A percentile compares a stretch with the other conserved stretches of the same genome.
These are phyloP conservation scores for Microbotryum scabiosae DNA, from an alignment of 1,284 basidiomycete genomes.

Conservation along the genomic window DNA sequence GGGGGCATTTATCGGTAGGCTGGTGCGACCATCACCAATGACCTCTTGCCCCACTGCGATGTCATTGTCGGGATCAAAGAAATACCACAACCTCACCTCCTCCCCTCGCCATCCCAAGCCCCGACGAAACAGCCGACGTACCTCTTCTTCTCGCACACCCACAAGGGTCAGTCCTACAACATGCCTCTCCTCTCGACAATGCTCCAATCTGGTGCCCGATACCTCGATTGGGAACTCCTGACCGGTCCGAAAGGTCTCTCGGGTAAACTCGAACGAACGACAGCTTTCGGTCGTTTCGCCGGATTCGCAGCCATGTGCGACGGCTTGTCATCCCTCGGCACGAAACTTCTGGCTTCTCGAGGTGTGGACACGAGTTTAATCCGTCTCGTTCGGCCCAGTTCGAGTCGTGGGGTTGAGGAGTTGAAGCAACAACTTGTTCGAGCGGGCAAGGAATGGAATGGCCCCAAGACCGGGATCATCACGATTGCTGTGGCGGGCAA, in stretches of 20 bases:
- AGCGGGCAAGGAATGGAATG: constrained; percentile 46
- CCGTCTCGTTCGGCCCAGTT: no score
- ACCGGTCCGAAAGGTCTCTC: constrained; percentile 48
- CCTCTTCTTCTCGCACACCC: constrained; percentile 83
- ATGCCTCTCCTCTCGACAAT: constrained; percentile 66
- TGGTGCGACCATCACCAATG: constrained; percentile 57
- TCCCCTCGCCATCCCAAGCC: constrained; percentile 24
- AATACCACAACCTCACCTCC: constrained; percentile 57
- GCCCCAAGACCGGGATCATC: constrained; percentile 46
- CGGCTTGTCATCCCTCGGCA: constrained; percentile 65
- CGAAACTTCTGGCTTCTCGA: constrained; percentile 58
- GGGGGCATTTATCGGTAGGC: constrained; percentile 48
- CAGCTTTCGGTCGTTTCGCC: constrained; percentile 81
- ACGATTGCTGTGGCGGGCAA: constrained; percentile 60
- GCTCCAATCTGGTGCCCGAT: constrained; percentile 43
- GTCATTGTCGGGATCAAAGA: constrained; percentile 83
- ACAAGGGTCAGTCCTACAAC: constrained; percentile 76
- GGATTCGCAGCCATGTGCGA: constrained; percentile 79
- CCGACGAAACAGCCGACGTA: constrained; percentile 46
- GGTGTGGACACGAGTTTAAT: constrained; percentile 50
- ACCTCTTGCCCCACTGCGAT: constrained; percentile 46
- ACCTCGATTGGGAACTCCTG: constrained; percentile 79
- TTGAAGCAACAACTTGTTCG: constrained; percentile 53
- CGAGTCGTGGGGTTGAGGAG: constrained; percentile 46
- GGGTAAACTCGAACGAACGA: constrained; percentile 53